A percentile compares a stretch with the other conserved stretches of the same genome.
phyloP scores from a whole-genome alignment of 345 rosid species.

The Heritiera fomes region DNA sequence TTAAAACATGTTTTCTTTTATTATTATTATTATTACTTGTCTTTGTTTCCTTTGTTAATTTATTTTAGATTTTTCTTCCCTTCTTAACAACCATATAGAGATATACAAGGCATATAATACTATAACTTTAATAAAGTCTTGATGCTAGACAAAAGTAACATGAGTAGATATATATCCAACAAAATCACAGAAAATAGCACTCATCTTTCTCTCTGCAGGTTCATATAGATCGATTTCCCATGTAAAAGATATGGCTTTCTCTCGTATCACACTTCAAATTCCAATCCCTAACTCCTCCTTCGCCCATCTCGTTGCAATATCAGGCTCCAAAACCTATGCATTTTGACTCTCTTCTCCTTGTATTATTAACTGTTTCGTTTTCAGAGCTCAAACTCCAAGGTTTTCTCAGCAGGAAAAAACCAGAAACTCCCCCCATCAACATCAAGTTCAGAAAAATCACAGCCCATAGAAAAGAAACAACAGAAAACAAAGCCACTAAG shows the following conservation, averaged over 20 bases:
- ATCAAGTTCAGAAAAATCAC: not conserved
- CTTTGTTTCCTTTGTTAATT: not conserved
- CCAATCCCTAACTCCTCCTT: conserved; percentile 11
- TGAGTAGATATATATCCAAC: conserved; percentile 10
- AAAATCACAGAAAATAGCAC: not conserved
- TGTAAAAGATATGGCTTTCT: not conserved
- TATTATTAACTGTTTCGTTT: not conserved
- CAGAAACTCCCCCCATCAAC: not conserved
- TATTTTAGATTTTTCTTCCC: not conserved
- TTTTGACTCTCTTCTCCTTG: not conserved
- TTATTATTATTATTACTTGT: too few relatives aligned
- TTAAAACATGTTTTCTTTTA: not conserved
- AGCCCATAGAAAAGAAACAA: not conserved
- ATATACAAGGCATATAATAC: not conserved
- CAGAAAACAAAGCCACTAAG: not conserved
- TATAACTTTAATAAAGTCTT: not conserved
- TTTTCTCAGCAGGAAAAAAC: conserved; percentile 5
- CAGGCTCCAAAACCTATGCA: too few relatives aligned
- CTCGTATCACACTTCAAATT: not conserved
- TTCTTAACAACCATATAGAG: too few relatives aligned
- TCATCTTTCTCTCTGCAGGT: conserved; percentile 6
- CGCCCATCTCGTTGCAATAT: conserved; percentile 9
- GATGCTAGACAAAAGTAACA: not conserved
- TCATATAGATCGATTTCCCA: conserved; percentile 10
- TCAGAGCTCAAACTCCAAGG: conserved; percentile 24